A percentile compares a stretch with the other conserved stretches of the same genome.
Evolutionary conservation across 1,284 basidiomycete species (phyloP).

Genomic region (Tremellales sp.): DNA sequence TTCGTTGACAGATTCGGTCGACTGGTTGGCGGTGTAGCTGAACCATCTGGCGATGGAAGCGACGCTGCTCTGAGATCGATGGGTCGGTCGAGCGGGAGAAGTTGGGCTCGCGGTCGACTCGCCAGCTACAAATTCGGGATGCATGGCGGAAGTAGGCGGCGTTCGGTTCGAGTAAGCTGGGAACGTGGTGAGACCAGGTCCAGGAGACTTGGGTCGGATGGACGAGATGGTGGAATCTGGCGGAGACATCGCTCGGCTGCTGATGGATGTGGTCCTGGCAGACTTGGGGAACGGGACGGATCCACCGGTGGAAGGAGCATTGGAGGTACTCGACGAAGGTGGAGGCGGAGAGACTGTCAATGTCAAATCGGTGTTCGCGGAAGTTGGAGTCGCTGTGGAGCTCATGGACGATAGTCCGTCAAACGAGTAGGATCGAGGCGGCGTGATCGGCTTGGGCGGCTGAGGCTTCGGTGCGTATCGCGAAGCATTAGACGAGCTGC

Average conservation of each 20-base stretch:
- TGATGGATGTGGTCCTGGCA: slow-evolving; percentile 17
- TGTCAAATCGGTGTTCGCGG: too few species aligned
- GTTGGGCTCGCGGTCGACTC: too few species aligned
- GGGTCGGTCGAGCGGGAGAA: too few species aligned
- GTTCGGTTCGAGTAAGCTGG: slow-evolving; percentile 35
- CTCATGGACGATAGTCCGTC: slow-evolving; percentile 18
- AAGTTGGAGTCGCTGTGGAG: background rate
- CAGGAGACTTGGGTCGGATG: too few species aligned
- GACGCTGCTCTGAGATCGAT: too few species aligned
- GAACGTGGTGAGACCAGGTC: too few species aligned
- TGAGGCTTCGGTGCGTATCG: background rate
- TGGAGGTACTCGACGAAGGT: slow-evolving; percentile 5
- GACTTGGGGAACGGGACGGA: slow-evolving; percentile 8
- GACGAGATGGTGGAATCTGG: too few species aligned
- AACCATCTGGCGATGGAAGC: too few species aligned
- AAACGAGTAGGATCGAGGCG: slow-evolving; percentile 19
- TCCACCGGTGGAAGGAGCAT: background rate
- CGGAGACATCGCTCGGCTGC: too few species aligned
- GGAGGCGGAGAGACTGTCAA: background rate
- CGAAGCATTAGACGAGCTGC: background rate
- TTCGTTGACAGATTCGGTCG: too few species aligned
- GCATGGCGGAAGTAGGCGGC: slow-evolving; percentile 32
- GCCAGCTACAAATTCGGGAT: too few species aligned
- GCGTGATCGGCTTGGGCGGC: background rate
- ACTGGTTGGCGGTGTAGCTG: too few species aligned